These are phyloP conservation scores for Butyriboletus appendiculatus DNA, from an alignment of 1,284 basidiomycete species.

Conservation along the genomic window DNA sequence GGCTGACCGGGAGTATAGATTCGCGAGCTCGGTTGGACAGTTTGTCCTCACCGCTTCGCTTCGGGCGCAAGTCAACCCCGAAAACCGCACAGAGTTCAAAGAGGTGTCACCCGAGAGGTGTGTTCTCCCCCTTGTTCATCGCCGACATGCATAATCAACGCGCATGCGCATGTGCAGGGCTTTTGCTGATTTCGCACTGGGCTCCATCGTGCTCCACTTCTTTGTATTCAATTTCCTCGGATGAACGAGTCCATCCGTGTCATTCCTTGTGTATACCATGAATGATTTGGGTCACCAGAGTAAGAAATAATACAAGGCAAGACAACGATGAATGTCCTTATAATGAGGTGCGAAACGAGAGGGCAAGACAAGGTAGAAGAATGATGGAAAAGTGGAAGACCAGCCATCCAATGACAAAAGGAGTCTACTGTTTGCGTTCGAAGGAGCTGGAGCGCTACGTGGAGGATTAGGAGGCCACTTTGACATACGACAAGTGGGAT, in stretches of 20 bases:
- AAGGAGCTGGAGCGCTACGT: conserved; percentile 71
- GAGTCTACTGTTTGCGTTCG: conserved; percentile 46
- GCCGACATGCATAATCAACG: neutral
- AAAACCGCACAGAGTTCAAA: conserved; percentile 80
- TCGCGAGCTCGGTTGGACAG: conserved; percentile 92
- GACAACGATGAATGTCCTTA: neutral
- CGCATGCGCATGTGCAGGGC: conserved; percentile 56
- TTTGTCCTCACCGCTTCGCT: conserved; percentile 95
- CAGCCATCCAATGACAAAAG: neutral
- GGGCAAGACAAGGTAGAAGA: neutral
- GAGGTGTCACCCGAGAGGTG: conserved; percentile 95
- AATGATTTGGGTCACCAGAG: neutral
- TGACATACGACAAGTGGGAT: conserved; percentile 28
- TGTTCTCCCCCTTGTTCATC: conserved; percentile 6
- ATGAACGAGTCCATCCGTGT: conserved; percentile 35
- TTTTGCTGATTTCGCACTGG: conserved; percentile 95
- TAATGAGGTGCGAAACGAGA: neutral
- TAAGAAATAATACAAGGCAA: conserved; percentile 17
- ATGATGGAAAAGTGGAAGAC: neutral
- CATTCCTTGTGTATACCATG: neutral
- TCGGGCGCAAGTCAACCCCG: conserved; percentile 89
- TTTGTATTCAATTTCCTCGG: conserved; percentile 98
- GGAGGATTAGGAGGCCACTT: conserved; percentile 5
- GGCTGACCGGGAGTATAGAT: conserved; percentile 52
- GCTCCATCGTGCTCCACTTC: conserved; percentile 95